Evolutionary conservation across 768 basidiomycete genomes (phyloP), one percentile per base, ranked within the genome.

Genomic region (Clitopilus hobsonii): DNA sequence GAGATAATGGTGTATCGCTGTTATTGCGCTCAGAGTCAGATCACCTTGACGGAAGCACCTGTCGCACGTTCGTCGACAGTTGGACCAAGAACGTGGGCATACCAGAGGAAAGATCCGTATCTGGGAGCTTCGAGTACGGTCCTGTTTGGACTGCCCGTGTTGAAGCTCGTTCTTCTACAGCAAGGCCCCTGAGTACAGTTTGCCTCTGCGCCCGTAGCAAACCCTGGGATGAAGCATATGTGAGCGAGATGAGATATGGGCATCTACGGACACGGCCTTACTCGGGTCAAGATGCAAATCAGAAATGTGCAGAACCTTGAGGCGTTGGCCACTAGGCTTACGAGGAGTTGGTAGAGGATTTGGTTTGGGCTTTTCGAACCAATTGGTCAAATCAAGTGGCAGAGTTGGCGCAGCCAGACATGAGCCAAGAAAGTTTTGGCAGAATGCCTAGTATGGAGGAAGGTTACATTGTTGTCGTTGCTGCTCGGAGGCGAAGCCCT

Each of bases 341-440:
- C 77, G 86, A 0, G 75, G 74, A 7, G 72, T 57, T n/a, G 86
- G 86, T 11, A 85, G 75, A 3, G 84, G 83, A 25, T 78, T 76
- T 0, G 89, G 89, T 64, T 91, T 91, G 2, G 88, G 86, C 66
- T 88, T 91, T 25, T 79, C 73, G 68, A 91, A 91, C 85, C 88
- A 91, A 11, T 70, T 71, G 0, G 80, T 84, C 28, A 85, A 63
- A 62, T 91, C 78, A 59, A 91, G 73, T 3, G 85, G 75, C 6
- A 82, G 68, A 1, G 86, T 79, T 0, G 79, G 73, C 7, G 86
- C 83, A 18, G 76, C 69, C 4, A 85, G 70, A 62, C 88, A 89
- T 55, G 80, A 60, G 48, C 54, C 58, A 13, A 85, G 66, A 65
- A 88, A 85, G 64, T 82, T 80, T 38, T 82, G 69, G 65, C 86